These are phyloP conservation scores for Conticribra weissflogii DNA, from an alignment of 108 stramenopile species.

Conservation along the genomic window DNA sequence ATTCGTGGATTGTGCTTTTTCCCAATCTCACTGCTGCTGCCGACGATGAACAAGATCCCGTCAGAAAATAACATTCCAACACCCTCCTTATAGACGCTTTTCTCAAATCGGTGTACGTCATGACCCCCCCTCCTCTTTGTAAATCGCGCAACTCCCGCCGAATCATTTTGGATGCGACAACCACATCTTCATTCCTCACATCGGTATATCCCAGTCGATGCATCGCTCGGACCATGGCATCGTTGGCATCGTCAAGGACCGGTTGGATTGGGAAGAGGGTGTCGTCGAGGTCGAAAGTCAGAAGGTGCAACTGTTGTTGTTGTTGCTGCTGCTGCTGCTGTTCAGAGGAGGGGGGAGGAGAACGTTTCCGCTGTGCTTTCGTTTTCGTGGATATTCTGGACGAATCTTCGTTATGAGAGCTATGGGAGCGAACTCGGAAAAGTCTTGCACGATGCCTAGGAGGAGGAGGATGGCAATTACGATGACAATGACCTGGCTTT, in stretches of 20 bases:
- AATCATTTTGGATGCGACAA: conserved; percentile 50
- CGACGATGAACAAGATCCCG: too few species aligned
- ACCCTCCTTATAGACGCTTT: conserved; percentile 51
- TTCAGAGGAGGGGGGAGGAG: too few species aligned
- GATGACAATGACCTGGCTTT: too few species aligned
- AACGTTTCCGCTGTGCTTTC: too few species aligned
- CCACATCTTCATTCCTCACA: conserved; percentile 36
- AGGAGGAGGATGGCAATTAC: too few species aligned
- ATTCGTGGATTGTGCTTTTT: background rate
- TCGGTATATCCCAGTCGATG: conserved; percentile 31
- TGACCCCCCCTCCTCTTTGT: conserved; percentile 20
- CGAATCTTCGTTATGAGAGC: too few species aligned
- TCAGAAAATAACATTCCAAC: conserved; percentile 26
- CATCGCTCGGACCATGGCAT: conserved; percentile 20
- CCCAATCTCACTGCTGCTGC: background rate
- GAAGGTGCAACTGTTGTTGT: too few species aligned
- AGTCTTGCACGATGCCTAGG: too few species aligned
- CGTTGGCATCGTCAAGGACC: conserved; percentile 60
- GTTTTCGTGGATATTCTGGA: too few species aligned
- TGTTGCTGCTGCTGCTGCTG: too few species aligned
- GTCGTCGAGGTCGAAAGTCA: conserved; percentile 77
- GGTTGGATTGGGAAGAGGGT: conserved; percentile 61
- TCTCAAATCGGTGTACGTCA: conserved; percentile 66
- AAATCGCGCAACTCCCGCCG: conserved; percentile 46
- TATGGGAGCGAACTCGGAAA: too few species aligned